phyloP scores from a whole-genome alignment of 148 eudicot genomes.

The Amaranthus hypochondriacus region DNA sequence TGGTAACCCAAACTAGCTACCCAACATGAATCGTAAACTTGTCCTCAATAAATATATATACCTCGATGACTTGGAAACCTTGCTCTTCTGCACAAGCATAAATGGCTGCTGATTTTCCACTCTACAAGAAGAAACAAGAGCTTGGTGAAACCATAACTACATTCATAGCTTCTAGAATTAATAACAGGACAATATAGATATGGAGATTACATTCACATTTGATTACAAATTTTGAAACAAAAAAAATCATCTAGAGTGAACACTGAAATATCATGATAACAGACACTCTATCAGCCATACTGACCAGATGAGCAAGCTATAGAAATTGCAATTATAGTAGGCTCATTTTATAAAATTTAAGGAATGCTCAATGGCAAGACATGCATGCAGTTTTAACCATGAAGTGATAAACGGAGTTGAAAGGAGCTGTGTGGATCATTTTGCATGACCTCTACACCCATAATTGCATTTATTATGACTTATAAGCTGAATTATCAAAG shows the following conservation, averaged over 20 bases:
- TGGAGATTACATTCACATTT: too few species aligned
- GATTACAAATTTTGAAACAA: neutral
- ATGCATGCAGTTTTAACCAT: neutral
- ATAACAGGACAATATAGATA: too few species aligned
- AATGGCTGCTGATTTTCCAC: conserved; percentile 97
- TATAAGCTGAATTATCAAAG: conserved; percentile 5
- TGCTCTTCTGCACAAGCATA: conserved; percentile 98
- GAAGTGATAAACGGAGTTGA: neutral
- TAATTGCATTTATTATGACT: neutral
- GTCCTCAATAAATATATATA: conserved; percentile 21
- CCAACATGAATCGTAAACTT: neutral
- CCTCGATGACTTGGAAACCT: conserved; percentile 92
- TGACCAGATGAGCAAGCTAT: neutral
- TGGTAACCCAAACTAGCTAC: too few species aligned
- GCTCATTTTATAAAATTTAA: neutral
- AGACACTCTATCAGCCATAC: neutral
- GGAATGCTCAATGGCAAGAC: neutral
- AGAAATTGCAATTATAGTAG: conserved; percentile 4
- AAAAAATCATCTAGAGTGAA: neutral
- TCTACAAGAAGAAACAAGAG: conserved; percentile 42
- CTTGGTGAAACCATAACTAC: conserved; percentile 1
- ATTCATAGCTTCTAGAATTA: conserved; percentile 10
- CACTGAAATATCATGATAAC: neutral
- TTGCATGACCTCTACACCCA: neutral
- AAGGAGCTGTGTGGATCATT: neutral